These are phyloP conservation scores for Chrysochromulina tobinii DNA, from an alignment of 78 protist species.

Conservation along the genomic window DNA sequence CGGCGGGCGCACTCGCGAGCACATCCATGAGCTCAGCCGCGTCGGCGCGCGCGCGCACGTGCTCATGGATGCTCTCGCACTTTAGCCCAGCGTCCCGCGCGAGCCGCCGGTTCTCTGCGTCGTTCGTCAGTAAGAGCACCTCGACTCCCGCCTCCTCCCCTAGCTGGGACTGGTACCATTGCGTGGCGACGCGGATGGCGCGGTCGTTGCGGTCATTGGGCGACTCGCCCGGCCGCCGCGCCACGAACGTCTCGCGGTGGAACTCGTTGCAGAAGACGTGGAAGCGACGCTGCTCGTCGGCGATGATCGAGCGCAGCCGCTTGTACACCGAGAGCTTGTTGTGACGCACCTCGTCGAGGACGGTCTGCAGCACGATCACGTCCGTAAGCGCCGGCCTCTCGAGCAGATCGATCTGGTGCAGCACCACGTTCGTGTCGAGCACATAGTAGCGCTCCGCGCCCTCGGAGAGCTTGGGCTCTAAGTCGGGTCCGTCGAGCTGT, in stretches of 20 bases:
- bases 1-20: not conserved
- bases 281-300: not conserved
- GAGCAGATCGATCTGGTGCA: constrained; percentile 57
- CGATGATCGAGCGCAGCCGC: constrained; percentile 20
- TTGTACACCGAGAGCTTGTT: not conserved
- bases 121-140: constrained; percentile 34
- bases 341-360: constrained; percentile 37
- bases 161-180: constrained; percentile 37
- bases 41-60: not conserved
- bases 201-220: constrained; percentile 46
- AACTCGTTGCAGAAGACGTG: constrained; percentile 22
- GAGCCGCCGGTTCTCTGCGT: constrained; percentile 11
- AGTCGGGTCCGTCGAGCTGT: not conserved
- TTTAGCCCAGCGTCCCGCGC: not conserved
- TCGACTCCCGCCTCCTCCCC: not conserved
- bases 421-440: constrained; percentile 43
- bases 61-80: not conserved
- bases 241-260: constrained; percentile 13
- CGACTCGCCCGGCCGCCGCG: constrained; percentile 19
- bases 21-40: not conserved
- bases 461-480: not conserved
- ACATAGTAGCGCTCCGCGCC: not conserved
- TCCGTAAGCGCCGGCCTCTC: constrained; percentile 12
- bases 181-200: constrained; percentile 10
- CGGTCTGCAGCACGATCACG: constrained; percentile 50